phyloP scores from a whole-genome alignment of 2,329 filamentous ascomycete species.

The Cercospora beticola region DNA sequence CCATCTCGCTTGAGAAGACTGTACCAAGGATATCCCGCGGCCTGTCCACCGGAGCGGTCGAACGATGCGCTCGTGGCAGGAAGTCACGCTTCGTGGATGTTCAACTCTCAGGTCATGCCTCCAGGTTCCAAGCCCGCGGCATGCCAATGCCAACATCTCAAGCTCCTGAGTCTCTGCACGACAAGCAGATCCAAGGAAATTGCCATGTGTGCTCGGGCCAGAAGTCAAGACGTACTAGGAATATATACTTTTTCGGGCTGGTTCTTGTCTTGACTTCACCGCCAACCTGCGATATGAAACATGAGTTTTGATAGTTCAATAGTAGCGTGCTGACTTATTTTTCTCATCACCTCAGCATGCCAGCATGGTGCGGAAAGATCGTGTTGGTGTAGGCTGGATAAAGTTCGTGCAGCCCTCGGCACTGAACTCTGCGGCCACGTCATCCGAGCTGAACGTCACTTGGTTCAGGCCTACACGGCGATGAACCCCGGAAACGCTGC shows the following conservation, averaged over 20 bases:
- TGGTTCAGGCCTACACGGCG: too few species aligned
- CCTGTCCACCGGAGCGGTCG: background rate
- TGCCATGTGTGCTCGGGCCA: constrained; percentile 7
- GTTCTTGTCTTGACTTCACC: constrained; percentile 12
- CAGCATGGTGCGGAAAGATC: background rate
- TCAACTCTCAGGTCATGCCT: background rate
- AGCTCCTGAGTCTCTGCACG: background rate
- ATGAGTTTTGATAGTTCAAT: constrained; percentile 1
- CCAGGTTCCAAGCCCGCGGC: background rate
- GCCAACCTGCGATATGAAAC: background rate
- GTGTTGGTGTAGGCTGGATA: background rate
- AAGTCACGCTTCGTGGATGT: background rate
- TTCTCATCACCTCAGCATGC: background rate
- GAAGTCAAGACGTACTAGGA: background rate
- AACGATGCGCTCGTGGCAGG: background rate
- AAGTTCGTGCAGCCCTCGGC: background rate
- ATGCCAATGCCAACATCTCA: background rate
- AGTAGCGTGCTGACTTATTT: background rate
- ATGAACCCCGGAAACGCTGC: too few species aligned
- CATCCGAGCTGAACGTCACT: background rate
- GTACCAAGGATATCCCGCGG: background rate
- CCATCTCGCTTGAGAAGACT: too few species aligned
- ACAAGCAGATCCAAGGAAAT: constrained; percentile 4
- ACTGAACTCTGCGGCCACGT: background rate
- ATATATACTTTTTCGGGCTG: background rate